Evolutionary conservation across 1,139 yeast species (phyloP), one percentile per base, ranked within the genome.

Genomic region (Candida gigantensis): DNA sequence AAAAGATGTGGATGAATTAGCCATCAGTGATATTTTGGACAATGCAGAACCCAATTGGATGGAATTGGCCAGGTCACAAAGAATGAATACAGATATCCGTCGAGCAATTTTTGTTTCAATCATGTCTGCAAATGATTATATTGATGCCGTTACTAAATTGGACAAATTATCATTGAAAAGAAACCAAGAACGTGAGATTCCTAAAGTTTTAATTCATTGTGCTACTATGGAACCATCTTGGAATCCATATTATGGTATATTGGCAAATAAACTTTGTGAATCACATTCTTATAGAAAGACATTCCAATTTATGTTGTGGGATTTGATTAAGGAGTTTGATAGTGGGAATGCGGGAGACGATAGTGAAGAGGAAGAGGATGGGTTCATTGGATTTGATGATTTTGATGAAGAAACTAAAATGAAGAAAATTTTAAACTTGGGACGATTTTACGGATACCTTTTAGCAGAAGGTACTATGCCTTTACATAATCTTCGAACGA

Each of bases 11-110:
- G 59, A 68, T 36, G 54, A 57, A 12, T 56, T 58, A 13, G 72
- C 68, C 1, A 56, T 77, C 46, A 66, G 69, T 45, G 87, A 80
- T 42, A 64, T 82, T 5, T 60, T 84, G 26, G 94, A 82, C 40
- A 65, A 71, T 21, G 78, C 86, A 0, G 88, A 83, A 45, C 92
- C 95, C 3, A 88, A 90, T 52, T 89, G 97, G 97, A 64, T 83
- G 59, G 90, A 83, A 46, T 68, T 92, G 28, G 97, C 98, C 3
- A 77, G 75, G 49, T 68, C 79, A 30, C 96, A 89, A 54, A 69
- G 97, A 46, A 90, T 94, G 95, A 92, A 94, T 57, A 92, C 97
- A 0, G 97, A 90, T 56, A 77, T 92, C 28, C 80, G 98, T 63
- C 76, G 96, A 43, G 97, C 97, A 1, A 81, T 94, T 10, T 94